Percentiles rank a stretch among this genome's conserved stretches.
Evolutionary conservation across 495 filamentous ascomycete species (phyloP).

Genomic region (Aspergillus panamensis): DNA sequence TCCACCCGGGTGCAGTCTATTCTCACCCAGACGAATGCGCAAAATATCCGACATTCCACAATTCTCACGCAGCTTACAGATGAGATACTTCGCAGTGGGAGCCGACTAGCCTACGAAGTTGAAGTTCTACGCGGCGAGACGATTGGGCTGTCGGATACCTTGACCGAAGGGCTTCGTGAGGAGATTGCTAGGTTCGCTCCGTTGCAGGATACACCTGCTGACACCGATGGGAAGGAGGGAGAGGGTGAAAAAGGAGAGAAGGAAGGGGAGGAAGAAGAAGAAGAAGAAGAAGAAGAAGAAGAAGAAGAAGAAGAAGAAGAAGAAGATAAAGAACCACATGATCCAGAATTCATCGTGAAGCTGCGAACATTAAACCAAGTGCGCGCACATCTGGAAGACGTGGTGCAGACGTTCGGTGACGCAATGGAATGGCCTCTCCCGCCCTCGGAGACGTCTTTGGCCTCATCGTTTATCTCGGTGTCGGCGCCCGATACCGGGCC

Average conservation of each 20-base stretch:
- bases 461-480: conserved; percentile 76
- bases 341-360: conserved; percentile 69
- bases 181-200: conserved; percentile 70
- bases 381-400: conserved; percentile 72
- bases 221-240: conserved; percentile 5
- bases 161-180: conserved; percentile 65
- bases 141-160: conserved; percentile 66
- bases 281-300: neutral
- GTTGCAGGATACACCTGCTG: conserved; percentile 31
- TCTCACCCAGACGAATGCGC: conserved; percentile 81
- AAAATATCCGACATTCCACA: conserved; percentile 77
- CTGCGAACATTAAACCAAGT: conserved; percentile 82
- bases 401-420: conserved; percentile 84
- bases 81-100: conserved; percentile 84
- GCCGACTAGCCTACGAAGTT: conserved; percentile 88
- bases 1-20: conserved; percentile 78
- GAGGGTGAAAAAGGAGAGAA: conserved; percentile 14
- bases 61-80: conserved; percentile 86
- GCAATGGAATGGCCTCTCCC: conserved; percentile 92
- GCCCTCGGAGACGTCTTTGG: conserved; percentile 67
- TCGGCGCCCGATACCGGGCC: conserved; percentile 67
- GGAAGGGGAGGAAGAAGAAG: conserved; percentile 1
- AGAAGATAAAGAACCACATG: conserved; percentile 21
- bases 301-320: conserved; percentile 5
- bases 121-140: conserved; percentile 88